phyloP scores from a whole-genome alignment of 768 basidiomycete species.

The Tulasnella sp. region DNA sequence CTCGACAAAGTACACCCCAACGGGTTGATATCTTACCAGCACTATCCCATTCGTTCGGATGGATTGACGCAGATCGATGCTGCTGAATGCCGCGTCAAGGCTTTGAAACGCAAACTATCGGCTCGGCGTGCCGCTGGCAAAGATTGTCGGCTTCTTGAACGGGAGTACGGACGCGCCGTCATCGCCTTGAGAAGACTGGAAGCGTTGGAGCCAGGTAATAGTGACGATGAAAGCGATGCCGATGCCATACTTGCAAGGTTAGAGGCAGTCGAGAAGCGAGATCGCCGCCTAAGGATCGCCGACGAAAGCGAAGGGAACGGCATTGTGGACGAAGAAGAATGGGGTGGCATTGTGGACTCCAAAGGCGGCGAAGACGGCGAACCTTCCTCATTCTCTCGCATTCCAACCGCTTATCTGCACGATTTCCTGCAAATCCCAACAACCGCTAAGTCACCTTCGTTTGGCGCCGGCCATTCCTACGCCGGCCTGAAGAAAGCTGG shows the following conservation, averaged over 20 bases:
- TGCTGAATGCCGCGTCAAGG: background rate
- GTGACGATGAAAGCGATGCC: background rate
- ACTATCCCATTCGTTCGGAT: background rate
- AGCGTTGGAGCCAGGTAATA: background rate
- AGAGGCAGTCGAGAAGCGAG: background rate
- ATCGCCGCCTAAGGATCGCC: background rate
- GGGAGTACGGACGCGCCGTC: background rate
- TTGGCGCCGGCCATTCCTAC: background rate
- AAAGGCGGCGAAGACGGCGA: background rate
- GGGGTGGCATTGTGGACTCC: background rate
- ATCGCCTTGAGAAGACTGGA: background rate
- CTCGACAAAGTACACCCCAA: background rate
- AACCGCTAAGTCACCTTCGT: background rate
- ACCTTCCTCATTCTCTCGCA: background rate
- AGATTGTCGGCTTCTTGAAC: too few species aligned
- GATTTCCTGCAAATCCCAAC: background rate
- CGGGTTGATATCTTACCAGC: slow-evolving; percentile 1
- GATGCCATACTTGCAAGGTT: background rate
- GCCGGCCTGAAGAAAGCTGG: background rate
- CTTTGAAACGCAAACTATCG: background rate
- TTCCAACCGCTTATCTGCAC: slow-evolving; percentile 2
- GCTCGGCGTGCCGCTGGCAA: background rate
- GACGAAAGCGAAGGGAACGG: background rate
- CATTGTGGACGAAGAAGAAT: background rate
- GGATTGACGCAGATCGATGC: background rate